Evolutionary conservation across 116 monocot species (phyloP), one percentile per base, ranked within the genome.

Genomic region (Cymodocea nodosa): DNA sequence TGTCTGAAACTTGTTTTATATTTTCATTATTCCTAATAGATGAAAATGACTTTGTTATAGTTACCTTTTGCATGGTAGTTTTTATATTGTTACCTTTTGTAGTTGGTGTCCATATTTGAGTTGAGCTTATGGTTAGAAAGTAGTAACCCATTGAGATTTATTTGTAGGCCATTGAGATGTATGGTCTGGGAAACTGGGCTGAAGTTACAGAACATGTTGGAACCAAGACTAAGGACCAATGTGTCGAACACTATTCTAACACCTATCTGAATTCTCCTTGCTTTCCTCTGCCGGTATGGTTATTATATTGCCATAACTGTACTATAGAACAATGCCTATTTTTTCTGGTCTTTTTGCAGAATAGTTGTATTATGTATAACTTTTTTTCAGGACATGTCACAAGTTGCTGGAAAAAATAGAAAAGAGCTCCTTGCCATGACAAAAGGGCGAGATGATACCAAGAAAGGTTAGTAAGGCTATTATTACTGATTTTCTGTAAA

Each of bases 121-220:
- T 62, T 39, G 39, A 39, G 39, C 9, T 39, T 39, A 39, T 37
- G 16, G 37, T 62, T n/a, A n/a, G n/a, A n/a, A n/a, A n/a, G n/a
- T 37, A 35, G 12, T 70, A 50, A 19, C 11, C 51, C 36, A 23
- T 69, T 35, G 34, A 62, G 13, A 51, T 52, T 18, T 70, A n/a
- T 35, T 35, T 66, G n/a, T 63, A 99, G 99, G 99, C 92, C 49
- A 89, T 92, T 62, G 99, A 99, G 75, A 99, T 99, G 92, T 99
- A 99, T 76, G 92, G 99, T 24, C 66, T 99, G 34, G 99, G 92
- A 51, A 99, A 99, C 59, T 99, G 99, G 99, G 65, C 82, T 19
- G 99, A 99, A 84, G 85, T 99, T 56, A 92, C 89, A 58, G 99
- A 99, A 76, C 99, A 99, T 89, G 92, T 99, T 76, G 99, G 99